Conservation (phyloP, 495 filamentous ascomycete species). For the Trichoderma orchidacearum region DNA sequence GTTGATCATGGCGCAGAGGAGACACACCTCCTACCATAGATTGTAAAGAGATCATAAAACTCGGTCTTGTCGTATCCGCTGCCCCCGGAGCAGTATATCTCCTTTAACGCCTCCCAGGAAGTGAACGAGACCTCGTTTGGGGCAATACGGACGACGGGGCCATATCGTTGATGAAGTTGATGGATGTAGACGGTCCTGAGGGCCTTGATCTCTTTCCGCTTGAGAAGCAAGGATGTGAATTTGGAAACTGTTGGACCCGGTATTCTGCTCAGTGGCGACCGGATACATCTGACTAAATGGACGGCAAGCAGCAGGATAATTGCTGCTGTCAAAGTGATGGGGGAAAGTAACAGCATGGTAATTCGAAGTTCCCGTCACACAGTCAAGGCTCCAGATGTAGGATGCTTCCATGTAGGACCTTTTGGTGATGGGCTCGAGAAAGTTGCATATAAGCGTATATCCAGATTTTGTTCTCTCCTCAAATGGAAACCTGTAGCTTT, state of each 20-base stretch:
- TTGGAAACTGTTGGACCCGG: constrained; percentile 40
- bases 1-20: too few species aligned
- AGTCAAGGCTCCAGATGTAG: too few species aligned
- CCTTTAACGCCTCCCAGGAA: constrained; percentile 41
- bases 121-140: constrained; percentile 51
- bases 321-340: constrained; percentile 8
- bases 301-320: constrained; percentile 8
- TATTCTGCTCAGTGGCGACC: constrained; percentile 28
- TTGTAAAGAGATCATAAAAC: constrained; percentile 48
- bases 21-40: constrained; percentile 37
- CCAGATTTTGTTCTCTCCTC: too few species aligned
- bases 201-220: constrained; percentile 42
- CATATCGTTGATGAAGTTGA: constrained; percentile 38
- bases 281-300: constrained; percentile 10
- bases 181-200: constrained; percentile 43
- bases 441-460: too few species aligned
- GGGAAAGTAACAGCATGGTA: constrained; percentile 15
- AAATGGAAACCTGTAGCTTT: too few species aligned
- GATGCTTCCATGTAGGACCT: too few species aligned
- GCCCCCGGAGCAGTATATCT: constrained; percentile 51
- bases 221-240: constrained; percentile 38
- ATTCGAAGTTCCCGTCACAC: background rate
- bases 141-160: constrained; percentile 40
- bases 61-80: constrained; percentile 58
- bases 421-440: too few species aligned